Percentiles rank a stretch among this genome's conserved stretches.
phyloP scores from a whole-genome alignment of 805 yeast species.

The Saccharomycopsis selenospora region DNA sequence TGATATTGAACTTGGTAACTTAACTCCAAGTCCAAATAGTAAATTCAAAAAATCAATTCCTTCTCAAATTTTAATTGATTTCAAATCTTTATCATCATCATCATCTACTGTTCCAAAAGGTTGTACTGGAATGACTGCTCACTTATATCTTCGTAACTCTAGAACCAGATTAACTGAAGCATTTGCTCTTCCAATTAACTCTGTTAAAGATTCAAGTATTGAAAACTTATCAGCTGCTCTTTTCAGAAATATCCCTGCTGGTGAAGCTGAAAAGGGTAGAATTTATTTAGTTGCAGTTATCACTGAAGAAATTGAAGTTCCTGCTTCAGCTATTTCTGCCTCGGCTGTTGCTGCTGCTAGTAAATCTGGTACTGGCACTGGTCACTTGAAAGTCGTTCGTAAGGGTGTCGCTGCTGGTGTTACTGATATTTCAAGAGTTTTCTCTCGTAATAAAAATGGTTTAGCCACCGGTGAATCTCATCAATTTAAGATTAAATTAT shows the following conservation, averaged over 20 bases:
- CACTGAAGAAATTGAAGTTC: constrained; percentile 58
- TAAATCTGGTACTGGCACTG: constrained; percentile 15
- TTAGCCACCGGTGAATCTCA: constrained; percentile 56
- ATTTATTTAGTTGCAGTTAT: constrained; percentile 71
- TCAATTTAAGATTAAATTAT: constrained; percentile 63
- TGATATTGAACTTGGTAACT: constrained; percentile 29
- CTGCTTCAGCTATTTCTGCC: constrained; percentile 18
- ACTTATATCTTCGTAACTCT: constrained; percentile 60
- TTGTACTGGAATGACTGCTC: constrained; percentile 64
- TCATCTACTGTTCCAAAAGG: constrained; percentile 57
- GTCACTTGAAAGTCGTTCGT: constrained; percentile 38
- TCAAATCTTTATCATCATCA: constrained; percentile 58
- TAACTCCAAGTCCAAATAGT: constrained; percentile 40
- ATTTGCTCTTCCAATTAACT: constrained; percentile 57
- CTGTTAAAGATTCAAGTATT: constrained; percentile 46
- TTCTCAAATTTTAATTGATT: constrained; percentile 66
- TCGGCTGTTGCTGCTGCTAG: constrained; percentile 2
- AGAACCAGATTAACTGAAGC: constrained; percentile 69
- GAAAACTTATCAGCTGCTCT: constrained; percentile 73
- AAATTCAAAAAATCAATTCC: constrained; percentile 42
- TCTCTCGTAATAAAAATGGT: constrained; percentile 56
- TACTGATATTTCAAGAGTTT: constrained; percentile 72
- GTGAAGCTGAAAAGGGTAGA: constrained; percentile 54
- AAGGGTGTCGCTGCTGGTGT: constrained; percentile 88
- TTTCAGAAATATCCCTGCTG: constrained; percentile 66